phyloP scores from a whole-genome alignment of 78 protist genomes.

The Reticulomyxa filosa region DNA sequence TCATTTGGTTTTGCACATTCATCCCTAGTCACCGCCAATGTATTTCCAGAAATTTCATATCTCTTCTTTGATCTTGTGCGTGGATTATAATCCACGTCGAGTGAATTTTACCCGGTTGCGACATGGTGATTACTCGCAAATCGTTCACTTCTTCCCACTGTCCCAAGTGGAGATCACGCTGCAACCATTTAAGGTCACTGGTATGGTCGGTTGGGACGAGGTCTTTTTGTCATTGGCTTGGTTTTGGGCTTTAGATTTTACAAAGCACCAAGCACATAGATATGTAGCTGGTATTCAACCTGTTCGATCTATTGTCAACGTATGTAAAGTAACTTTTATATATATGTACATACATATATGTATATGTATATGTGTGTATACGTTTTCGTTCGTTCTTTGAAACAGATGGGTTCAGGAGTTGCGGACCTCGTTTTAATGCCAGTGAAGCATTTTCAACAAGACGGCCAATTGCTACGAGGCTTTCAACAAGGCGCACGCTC shows the following conservation, averaged over 20 bases:
- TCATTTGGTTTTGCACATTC: too few relatives aligned
- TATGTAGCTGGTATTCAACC: slow-evolving; percentile 2
- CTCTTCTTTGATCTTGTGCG: not conserved
- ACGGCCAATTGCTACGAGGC: not conserved
- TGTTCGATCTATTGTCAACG: not conserved
- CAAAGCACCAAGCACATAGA: not conserved
- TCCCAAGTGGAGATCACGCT: not conserved
- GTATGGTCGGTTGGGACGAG: not conserved
- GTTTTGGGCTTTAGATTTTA: not conserved
- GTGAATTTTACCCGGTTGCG: not conserved
- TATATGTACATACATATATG: too few relatives aligned
- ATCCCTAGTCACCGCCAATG: not conserved
- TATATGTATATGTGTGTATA: too few relatives aligned
- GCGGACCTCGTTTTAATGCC: not conserved
- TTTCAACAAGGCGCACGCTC: not conserved
- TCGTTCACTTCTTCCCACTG: not conserved
- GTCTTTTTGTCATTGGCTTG: not conserved
- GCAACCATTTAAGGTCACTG: not conserved
- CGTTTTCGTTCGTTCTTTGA: too few relatives aligned
- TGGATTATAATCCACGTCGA: not conserved
- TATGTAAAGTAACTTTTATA: too few relatives aligned
- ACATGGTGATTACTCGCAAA: not conserved
- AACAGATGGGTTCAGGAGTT: not conserved
- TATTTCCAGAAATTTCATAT: not conserved
- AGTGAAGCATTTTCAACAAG: not conserved